These are phyloP conservation scores for Mucor sp. DNA, from an alignment of 371 early-diverging fungal species.

Conservation along the genomic window DNA sequence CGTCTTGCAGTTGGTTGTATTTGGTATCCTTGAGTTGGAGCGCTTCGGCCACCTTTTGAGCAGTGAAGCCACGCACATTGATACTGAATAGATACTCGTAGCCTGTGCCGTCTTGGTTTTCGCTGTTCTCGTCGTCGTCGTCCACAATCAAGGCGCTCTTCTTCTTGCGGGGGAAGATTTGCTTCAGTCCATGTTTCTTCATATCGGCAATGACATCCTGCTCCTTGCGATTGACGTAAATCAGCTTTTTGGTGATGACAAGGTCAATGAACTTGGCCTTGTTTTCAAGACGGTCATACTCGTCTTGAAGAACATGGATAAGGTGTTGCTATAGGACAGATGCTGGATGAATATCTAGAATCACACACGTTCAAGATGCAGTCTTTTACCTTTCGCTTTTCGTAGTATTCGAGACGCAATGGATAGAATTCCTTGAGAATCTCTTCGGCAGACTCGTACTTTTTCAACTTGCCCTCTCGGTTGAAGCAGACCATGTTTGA, in stretches of 20 bases:
- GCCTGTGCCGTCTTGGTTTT: slow-evolving; percentile 43
- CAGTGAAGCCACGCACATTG: slow-evolving; percentile 93
- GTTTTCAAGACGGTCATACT: slow-evolving; percentile 85
- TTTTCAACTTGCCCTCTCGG: slow-evolving; percentile 84
- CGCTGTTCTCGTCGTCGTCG: slow-evolving; percentile 30
- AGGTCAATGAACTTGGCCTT: slow-evolving; percentile 93
- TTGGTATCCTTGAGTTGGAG: slow-evolving; percentile 74
- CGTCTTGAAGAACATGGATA: slow-evolving; percentile 71
- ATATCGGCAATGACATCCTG: slow-evolving; percentile 83
- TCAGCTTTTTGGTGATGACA: slow-evolving; percentile 85
- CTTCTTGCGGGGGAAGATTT: slow-evolving; percentile 59
- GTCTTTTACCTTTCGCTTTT: slow-evolving; percentile 82
- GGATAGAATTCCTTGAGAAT: slow-evolving; percentile 95
- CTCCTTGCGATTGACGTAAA: slow-evolving; percentile 89
- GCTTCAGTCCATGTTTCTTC: slow-evolving; percentile 67
- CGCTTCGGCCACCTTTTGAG: slow-evolving; percentile 88
- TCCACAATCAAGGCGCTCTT: slow-evolving; percentile 42
- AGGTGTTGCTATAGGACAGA: slow-evolving; percentile 52
- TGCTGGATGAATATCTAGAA: not conserved
- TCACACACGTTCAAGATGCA: not conserved
- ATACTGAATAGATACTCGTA: slow-evolving; percentile 96
- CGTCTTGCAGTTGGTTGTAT: slow-evolving; percentile 67
- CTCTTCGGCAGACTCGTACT: slow-evolving; percentile 81
- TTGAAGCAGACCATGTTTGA: slow-evolving; percentile 99
- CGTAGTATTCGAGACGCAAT: slow-evolving; percentile 87